phyloP scores from a whole-genome alignment of 1,284 basidiomycete genomes.

The Austroboletus olivaceoglutinosus region DNA sequence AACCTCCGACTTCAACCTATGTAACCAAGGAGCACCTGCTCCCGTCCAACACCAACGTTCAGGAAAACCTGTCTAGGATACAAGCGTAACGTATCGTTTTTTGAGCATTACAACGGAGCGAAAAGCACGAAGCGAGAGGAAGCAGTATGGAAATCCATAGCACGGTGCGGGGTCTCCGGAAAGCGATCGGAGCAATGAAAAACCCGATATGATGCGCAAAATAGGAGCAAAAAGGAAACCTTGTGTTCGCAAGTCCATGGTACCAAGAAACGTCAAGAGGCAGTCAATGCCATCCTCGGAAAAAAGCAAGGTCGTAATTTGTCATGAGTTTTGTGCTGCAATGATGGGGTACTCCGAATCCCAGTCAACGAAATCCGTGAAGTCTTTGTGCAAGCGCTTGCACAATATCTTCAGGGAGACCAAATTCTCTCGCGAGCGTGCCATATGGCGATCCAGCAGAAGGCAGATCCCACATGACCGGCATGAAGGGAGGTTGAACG shows the following conservation, averaged over 20 bases:
- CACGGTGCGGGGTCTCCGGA: constrained; percentile 14
- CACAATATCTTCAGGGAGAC: constrained; percentile 64
- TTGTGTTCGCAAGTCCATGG: constrained; percentile 18
- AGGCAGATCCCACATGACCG: constrained; percentile 20
- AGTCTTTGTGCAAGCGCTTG: constrained; percentile 67
- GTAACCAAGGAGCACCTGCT: not conserved
- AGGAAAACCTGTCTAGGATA: constrained; percentile 24
- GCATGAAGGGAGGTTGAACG: constrained; percentile 15
- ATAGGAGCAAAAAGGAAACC: constrained; percentile 12
- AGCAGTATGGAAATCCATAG: constrained; percentile 29
- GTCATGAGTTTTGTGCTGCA: constrained; percentile 16
- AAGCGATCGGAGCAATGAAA: constrained; percentile 17
- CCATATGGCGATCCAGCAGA: constrained; percentile 35
- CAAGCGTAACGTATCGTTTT: constrained; percentile 20
- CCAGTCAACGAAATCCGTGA: constrained; percentile 17
- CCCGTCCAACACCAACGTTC: constrained; percentile 7
- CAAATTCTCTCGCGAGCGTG: constrained; percentile 68
- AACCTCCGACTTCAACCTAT: not conserved
- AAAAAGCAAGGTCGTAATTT: constrained; percentile 16
- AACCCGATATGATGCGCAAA: constrained; percentile 14
- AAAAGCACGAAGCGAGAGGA: constrained; percentile 13
- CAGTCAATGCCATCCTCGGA: constrained; percentile 28
- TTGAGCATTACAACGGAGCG: constrained; percentile 20
- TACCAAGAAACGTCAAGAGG: constrained; percentile 25
- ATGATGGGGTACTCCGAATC: not conserved